Base-by-base conservation (phyloP, 78 protist species). In the Planoprotostelium fungivorum region DNA sequence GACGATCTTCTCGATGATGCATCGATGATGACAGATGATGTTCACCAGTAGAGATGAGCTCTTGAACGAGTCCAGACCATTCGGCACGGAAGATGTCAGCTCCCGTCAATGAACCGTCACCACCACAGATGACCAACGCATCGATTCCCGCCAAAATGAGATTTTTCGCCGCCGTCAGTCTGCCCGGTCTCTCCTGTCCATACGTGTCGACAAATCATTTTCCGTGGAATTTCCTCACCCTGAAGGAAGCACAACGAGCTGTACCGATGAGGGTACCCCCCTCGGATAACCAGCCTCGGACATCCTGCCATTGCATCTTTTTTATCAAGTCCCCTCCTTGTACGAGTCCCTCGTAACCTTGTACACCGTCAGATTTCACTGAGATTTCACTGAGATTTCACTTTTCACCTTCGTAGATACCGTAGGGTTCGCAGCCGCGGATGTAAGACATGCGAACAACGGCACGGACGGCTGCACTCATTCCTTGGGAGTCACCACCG, bases 251-350 rank as follows among this genome's bases (percentile, higher is more conserved):
- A 31, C 95, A 89, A 29, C 97, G 89, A 0, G 97, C 96, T 0
- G 96, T 89, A 63, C 97, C 97, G 39, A 94, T 94, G n/a, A 93
- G 87, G 28, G 97, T 96, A 0, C 97, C 97, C 16, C 97, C 97
- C 16, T 51, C 73, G 16, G 73, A 51, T 5, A 51, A 16, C 73
- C 73, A 51, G 16, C 73, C 73, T 51, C 73, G 5, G 73, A 51
- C 73, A 51, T 51, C 86, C 36, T 35, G 86, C 86, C 34, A 35
- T 35, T 10, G 29, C 38, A 85, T 34, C 34, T 35, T 35, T 10
- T 85, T 34, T 5, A 85, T 85, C 29, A 85, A 10, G 1, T 34
- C 25, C 9, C 34, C 34, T 10, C 73, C 96, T 35, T 88, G 84
- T 23, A 93, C 95, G 86, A 96, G 38, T 29, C 97, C 97, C 86